These are phyloP conservation scores for Pseudozyma pruni DNA, from an alignment of 1,284 basidiomycete species.

Conservation along the genomic window DNA sequence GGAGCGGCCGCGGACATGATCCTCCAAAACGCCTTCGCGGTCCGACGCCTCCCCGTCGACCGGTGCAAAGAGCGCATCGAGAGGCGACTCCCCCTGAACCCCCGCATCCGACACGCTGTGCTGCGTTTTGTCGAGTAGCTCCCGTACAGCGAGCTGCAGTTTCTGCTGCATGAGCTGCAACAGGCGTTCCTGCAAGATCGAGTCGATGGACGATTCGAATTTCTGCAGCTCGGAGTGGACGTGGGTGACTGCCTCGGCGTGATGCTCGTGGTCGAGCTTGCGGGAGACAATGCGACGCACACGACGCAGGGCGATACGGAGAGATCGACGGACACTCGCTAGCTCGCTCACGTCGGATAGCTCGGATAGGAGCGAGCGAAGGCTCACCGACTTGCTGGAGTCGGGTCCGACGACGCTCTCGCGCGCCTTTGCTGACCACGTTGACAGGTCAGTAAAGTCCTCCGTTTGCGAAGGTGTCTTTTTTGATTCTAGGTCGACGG, in stretches of 20 bases:
- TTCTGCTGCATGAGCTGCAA: slow-evolving; percentile 23
- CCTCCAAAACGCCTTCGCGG: slow-evolving; percentile 3
- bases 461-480: neutral
- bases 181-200: slow-evolving; percentile 27
- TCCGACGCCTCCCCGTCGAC: slow-evolving; percentile 4
- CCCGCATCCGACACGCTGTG: neutral
- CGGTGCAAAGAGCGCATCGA: slow-evolving; percentile 26
- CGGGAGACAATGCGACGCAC: slow-evolving; percentile 25
- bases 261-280: slow-evolving; percentile 13
- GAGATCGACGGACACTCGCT: slow-evolving; percentile 18
- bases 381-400: slow-evolving; percentile 7
- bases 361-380: slow-evolving; percentile 21
- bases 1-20: slow-evolving; percentile 27
- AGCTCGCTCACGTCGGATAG: slow-evolving; percentile 26
- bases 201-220: slow-evolving; percentile 22
- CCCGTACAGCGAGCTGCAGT: slow-evolving; percentile 17
- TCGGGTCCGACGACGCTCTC: slow-evolving; percentile 15
- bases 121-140: slow-evolving; percentile 13
- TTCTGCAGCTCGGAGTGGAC: slow-evolving; percentile 18
- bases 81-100: slow-evolving; percentile 9
- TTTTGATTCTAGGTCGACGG: slow-evolving; percentile 13
- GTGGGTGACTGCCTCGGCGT: slow-evolving; percentile 5
- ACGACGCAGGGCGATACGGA: slow-evolving; percentile 17
- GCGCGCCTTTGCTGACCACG: slow-evolving; percentile 34
- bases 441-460: slow-evolving; percentile 9